Evolutionary conservation across 2,329 filamentous ascomycete species (phyloP).

Genomic region (Ophiosphaerella korrae): DNA sequence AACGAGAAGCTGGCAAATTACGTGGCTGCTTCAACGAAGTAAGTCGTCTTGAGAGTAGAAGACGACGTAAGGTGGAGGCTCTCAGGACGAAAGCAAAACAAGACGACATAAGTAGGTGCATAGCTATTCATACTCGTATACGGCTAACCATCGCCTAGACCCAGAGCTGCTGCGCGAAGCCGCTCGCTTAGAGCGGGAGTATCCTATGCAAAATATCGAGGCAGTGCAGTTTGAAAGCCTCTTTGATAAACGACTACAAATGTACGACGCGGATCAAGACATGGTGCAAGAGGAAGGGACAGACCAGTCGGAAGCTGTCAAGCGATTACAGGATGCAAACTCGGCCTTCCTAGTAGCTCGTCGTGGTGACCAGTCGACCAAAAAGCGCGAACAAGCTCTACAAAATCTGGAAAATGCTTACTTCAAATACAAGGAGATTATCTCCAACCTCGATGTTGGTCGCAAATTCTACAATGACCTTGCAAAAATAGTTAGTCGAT

Average conservation of each 20-base stretch:
- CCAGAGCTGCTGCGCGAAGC: slow-evolving; percentile 82
- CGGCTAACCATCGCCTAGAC: slow-evolving; percentile 53
- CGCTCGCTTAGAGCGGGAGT: slow-evolving; percentile 81
- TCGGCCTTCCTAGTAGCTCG: slow-evolving; percentile 76
- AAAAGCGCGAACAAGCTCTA: slow-evolving; percentile 82
- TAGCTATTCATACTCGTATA: slow-evolving; percentile 3
- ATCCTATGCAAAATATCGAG: slow-evolving; percentile 81
- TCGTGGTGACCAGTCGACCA: slow-evolving; percentile 67
- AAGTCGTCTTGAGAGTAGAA: slow-evolving; percentile 77
- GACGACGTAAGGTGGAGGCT: slow-evolving; percentile 78
- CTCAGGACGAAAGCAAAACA: slow-evolving; percentile 78
- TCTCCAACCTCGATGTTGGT: slow-evolving; percentile 87
- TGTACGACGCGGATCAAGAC: slow-evolving; percentile 80
- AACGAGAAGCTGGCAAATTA: slow-evolving; percentile 76
- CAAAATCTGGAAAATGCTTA: slow-evolving; percentile 91
- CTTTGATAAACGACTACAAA: slow-evolving; percentile 79
- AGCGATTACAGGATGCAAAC: slow-evolving; percentile 75
- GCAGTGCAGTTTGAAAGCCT: slow-evolving; percentile 91
- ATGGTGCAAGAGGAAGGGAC: slow-evolving; percentile 71
- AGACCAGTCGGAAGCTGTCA: slow-evolving; percentile 75
- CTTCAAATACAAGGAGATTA: slow-evolving; percentile 94
- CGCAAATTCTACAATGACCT: slow-evolving; percentile 98
- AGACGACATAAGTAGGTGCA: slow-evolving; percentile 77
- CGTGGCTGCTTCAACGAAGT: slow-evolving; percentile 85
- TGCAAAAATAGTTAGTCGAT: slow-evolving; percentile 81